A percentile compares a stretch with the other conserved stretches of the same genome.
Evolutionary conservation across 192 early-diverging fungal genomes (phyloP).

Genomic region (Gryganskiella cystojenkinii): DNA sequence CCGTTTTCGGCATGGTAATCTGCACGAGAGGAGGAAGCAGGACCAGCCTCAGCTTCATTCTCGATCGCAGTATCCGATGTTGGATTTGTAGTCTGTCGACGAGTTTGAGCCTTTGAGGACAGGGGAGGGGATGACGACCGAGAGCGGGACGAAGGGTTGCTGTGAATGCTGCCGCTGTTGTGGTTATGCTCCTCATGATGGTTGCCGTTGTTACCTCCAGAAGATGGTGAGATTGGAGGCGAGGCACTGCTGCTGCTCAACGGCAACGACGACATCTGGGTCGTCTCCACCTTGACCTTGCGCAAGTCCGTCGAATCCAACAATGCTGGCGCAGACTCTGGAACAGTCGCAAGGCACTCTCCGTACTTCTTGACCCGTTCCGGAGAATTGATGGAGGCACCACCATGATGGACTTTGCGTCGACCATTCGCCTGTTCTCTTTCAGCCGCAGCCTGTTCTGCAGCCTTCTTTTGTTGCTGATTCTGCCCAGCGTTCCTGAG

Average conservation of each 20-base stretch:
- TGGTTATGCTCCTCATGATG: too few species aligned
- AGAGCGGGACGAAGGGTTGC: not conserved
- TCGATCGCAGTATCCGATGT: not conserved
- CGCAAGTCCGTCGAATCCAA: too few species aligned
- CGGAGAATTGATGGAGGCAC: slow-evolving; percentile 3
- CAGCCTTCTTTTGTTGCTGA: slow-evolving; percentile 31
- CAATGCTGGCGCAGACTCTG: not conserved
- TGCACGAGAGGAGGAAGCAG: not conserved
- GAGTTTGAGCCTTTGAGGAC: not conserved
- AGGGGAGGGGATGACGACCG: not conserved
- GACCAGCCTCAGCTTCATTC: not conserved
- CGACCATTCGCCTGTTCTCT: slow-evolving; percentile 2
- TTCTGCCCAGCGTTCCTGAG: slow-evolving; percentile 44
- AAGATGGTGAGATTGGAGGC: too few species aligned
- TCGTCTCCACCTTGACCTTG: too few species aligned
- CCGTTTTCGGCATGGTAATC: not conserved
- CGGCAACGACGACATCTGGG: too few species aligned
- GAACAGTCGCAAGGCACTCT: not conserved
- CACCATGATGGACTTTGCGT: slow-evolving; percentile 20
- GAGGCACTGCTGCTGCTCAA: too few species aligned
- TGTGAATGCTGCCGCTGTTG: too few species aligned
- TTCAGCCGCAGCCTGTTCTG: not conserved
- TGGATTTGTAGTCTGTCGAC: not conserved
- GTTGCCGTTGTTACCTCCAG: too few species aligned
- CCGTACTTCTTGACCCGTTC: slow-evolving; percentile 12